Evolutionary conservation across 176 grass and related monocot species (phyloP).

Genomic region (Lolium rigidum): DNA sequence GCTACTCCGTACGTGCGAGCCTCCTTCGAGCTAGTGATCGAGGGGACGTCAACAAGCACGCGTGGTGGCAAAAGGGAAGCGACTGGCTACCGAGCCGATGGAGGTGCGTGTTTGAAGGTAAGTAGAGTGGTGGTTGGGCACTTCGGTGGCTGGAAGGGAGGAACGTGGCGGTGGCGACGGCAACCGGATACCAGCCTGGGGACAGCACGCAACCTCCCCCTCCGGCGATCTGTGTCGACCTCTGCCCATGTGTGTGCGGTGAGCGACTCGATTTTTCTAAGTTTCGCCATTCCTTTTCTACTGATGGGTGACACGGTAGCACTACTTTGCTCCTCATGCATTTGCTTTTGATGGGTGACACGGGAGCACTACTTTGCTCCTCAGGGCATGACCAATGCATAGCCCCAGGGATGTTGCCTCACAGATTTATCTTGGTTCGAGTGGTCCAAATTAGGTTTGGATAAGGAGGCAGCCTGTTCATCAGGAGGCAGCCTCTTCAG

Average conservation of each 20-base stretch:
- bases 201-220: slow-evolving; percentile 31
- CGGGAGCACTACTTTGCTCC: too few species aligned
- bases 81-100: neutral
- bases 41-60: neutral
- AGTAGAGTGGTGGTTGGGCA: slow-evolving; percentile 31
- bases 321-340: neutral
- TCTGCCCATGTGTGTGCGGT: slow-evolving; percentile 22
- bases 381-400: too few species aligned
- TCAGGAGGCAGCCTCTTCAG: too few species aligned
- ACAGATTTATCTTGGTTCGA: too few species aligned
- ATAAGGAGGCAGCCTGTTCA: too few species aligned
- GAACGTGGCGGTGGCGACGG: slow-evolving; percentile 68
- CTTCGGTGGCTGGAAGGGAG: neutral
- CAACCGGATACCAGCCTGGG: slow-evolving; percentile 59
- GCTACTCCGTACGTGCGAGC: neutral
- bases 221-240: neutral
- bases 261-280: neutral
- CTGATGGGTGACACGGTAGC: slow-evolving; percentile 4
- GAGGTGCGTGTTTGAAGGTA: slow-evolving; percentile 29
- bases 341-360: neutral
- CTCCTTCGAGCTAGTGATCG: neutral
- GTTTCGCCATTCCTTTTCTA: neutral
- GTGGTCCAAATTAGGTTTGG: too few species aligned
- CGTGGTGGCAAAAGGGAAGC: slow-evolving; percentile 26
- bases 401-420: too few species aligned